Evolutionary conservation across 768 basidiomycete species (phyloP), one percentile per base, ranked within the genome.

Genomic region (Tulasnella sp.): DNA sequence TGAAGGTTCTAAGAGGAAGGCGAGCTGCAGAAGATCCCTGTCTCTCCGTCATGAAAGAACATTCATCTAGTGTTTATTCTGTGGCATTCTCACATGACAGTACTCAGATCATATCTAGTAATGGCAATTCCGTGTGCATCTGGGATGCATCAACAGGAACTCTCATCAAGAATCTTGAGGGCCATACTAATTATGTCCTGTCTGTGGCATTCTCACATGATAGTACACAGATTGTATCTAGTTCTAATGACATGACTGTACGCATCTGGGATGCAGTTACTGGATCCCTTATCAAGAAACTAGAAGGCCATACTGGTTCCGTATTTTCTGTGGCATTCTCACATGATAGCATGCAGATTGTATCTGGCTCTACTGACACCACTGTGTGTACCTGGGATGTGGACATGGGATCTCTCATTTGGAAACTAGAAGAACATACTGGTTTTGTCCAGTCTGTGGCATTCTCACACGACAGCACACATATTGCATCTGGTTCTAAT

Each of bases 131-230:
- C 13, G n/a, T 54, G n/a, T 22, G 48, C 25, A 5, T 53, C 10
- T 54, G 53, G 53, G 53, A 54, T 49, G 47, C 24, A 12, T 19
- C 37, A n/a, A n/a, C n/a, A n/a, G n/a, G n/a, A n/a, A n/a, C n/a
- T n/a, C n/a, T n/a, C n/a, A n/a, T n/a, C n/a, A n/a, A n/a, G n/a
- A n/a, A n/a, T n/a, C n/a, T n/a, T n/a, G n/a, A n/a, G n/a, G 45
- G 45, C 12, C 45, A 46, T 31, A 13, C 9, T 13, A 31, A 34
- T 12, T 15, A 33, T 12, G 47, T 48, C 1, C n/a, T 9, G n/a
- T 48, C 15, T 16, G 47, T 48, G 20, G 47, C 47, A 45, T 48
- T 45, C 39, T 48, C 47, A 10, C 47, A 33, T 28, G 29, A 48
- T 45, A 42, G 47, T 9, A 12, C 16, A 9, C 15, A n/a, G 13